Evolutionary conservation across 2,329 filamentous ascomycete species (phyloP), one percentile per base, ranked within the genome.

Genomic region (Phialophora expanda): DNA sequence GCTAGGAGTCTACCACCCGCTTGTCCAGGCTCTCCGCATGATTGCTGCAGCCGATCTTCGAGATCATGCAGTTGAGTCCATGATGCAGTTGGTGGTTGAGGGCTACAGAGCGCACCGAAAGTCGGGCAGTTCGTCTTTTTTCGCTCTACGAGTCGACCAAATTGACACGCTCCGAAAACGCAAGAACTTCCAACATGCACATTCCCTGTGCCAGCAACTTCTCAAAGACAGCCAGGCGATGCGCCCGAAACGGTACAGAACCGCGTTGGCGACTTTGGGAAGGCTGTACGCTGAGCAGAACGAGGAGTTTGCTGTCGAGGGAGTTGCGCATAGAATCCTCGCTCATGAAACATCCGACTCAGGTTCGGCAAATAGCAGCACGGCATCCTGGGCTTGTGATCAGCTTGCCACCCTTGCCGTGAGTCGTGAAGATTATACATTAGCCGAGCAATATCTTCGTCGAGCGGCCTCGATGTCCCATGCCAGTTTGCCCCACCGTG

Each of bases 121-220:
- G 32, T 44, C 57, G 2, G 57, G 44, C 56, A 69, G 59, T 51
- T 66, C 66, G n/a, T 69, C 66, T 4, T 20, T 65, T 44, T 69
- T 69, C 48, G 66, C 66, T 12, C 38, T 69, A n/a, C 60, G 64
- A 12, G 64, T 69, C 41, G 66, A 69, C 54, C 66, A 66, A 46
- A 66, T 69, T 48, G 66, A 69, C 54, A 62, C 66, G 57, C 64
- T 69, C 17, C 61, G 64, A 2, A 58, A 66, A 56, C 64, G 66
- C 30, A 58, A 61, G 48, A 61, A 34, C 14, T 69, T 66, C 55
- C 53, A 61, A 20, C 32, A 54, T 8, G 66, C 66, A 12, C 64
- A 58, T 24, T 14, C 24, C 6, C 48, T 66, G 8, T 66, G 66
- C 56, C 62, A 66, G 54, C 32, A 60, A 24, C 32, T 69, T 28